Evolutionary conservation across 345 rosid species (phyloP), one percentile per base, ranked within the genome.

Genomic region (Camelina hispida): DNA sequence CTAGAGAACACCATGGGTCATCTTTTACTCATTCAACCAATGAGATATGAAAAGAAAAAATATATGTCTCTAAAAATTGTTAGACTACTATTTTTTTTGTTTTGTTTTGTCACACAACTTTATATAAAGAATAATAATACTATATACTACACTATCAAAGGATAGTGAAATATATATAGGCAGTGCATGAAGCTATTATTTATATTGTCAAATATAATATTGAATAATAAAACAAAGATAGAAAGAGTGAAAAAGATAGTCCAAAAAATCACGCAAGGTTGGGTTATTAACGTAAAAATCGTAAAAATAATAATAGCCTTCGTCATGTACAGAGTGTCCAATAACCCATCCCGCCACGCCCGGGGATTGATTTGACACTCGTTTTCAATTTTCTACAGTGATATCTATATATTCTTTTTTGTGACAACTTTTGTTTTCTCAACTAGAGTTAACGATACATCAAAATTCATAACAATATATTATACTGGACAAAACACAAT

Each of bases 311-410:
- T 76, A 69, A 69, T 69, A 63, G 66, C 34, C 9, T 23, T 69
- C 66, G 71, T 76, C 80, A 69, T 62, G 65, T 69, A 30, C 52
- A 55, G 58, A 62, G 59, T 69, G 32, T 76, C 69, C 71, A 69
- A 64, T 76, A 44, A 76, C 60, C 71, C 80, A 77, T 63, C 71
- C 76, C 80, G 71, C 71, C 71, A 70, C 76, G 80, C 80, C 80
- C 80, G 28, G 28, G 80, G 64, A n/a, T 18, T 77, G 80, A 70
- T 77, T 70, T 70, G 76, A 77, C 80, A 70, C 76, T 70, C 76
- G 13, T 77, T 70, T 69, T 6, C 48, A 40, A 43, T 68, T 52
- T 38, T 73, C 43, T 38, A 37, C 4, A 37, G 42, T 20, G 4
- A 7, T 51, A 18, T 37, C 37, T 9, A 25, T 25, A 25, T 25